Base-by-base conservation (phyloP, 306 rosid species). In the Glycine soja region DNA sequence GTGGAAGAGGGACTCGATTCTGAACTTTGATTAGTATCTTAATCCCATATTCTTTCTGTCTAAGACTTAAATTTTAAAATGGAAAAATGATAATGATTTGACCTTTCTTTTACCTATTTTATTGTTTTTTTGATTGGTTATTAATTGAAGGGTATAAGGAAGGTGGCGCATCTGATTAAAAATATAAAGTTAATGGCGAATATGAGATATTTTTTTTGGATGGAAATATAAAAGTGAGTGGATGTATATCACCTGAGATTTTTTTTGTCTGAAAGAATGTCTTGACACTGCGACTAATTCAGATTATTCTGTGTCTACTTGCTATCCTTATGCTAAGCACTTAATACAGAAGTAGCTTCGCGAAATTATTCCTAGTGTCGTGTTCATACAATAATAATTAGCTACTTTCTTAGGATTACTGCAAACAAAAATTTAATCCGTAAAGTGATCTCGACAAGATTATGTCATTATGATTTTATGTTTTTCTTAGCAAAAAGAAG, bases 1-100 rank as follows among this genome's bases (percentile, higher is more conserved):
- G 58, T 40, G 66, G 70, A 64, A 10, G 67, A 10, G 67, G 46
- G 57, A 73, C 34, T 66, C 71, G 71, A 81, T 68, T 57, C 34
- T 68, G 53, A 67, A 34, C 36, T 75, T 75, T 47, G 56, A 80
- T 84, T 84, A 75, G 74, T 70, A 69, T 84, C 84, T 79, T 75
- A 68, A 74, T 80, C 62, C 46, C 61, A 51, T 84, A 68, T 68
- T 63, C 43, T 59, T 69, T 81, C 54, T 62, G 48, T 54, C 56
- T 51, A 68, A 50, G 40, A 34, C 57, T 61, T 69, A 12, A 16
- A 73, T 38, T 57, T 48, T 30, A 45, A 61, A 80, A 75, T 69
- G 57, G 7, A 76, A 24, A 80, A 70, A 45, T 24, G 38, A 63
- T 56, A 38, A n/a, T 72, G 82, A 76, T 45, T 70, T 80, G 53